Conservation (phyloP, 2,329 filamentous ascomycete species). For the Proliferodiscus dingleyae region DNA sequence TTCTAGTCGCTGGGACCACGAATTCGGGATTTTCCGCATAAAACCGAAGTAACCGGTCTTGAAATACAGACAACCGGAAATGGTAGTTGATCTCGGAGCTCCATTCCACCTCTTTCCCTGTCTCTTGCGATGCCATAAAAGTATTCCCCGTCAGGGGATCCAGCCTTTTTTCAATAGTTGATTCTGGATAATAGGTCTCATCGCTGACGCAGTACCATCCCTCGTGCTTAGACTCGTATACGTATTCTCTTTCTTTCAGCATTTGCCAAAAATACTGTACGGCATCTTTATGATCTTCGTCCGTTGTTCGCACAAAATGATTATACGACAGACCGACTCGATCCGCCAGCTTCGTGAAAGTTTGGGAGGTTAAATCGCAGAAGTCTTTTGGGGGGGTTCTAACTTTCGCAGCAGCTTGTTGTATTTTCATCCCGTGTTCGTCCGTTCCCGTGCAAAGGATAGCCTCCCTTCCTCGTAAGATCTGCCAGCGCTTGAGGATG, state of each 20-base stretch:
- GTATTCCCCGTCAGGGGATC: conserved; percentile 79
- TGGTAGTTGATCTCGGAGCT: conserved; percentile 91
- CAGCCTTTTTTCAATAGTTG: conserved; percentile 66
- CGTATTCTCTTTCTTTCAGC: conserved; percentile 67
- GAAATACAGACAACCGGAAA: conserved; percentile 81
- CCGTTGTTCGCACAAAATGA: conserved; percentile 89
- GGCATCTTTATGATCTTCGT: conserved; percentile 72
- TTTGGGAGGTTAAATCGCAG: conserved; percentile 77
- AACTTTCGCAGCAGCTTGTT: conserved; percentile 72
- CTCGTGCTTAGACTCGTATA: conserved; percentile 81
- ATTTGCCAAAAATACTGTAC: conserved; percentile 88
- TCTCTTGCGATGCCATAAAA: conserved; percentile 78
- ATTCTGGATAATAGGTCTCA: conserved; percentile 88
- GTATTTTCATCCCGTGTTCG: conserved; percentile 97
- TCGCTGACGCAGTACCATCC: conserved; percentile 98
- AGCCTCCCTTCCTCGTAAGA: conserved; percentile 65
- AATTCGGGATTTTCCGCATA: conserved; percentile 75
- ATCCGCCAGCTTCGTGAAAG: conserved; percentile 70
- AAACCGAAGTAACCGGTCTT: conserved; percentile 71
- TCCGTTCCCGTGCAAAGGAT: conserved; percentile 88
- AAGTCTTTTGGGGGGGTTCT: conserved; percentile 74
- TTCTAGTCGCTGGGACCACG: conserved; percentile 66
- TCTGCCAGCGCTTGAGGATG: conserved; percentile 86
- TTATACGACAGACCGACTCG: conserved; percentile 69
- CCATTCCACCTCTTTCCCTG: conserved; percentile 92